These are phyloP conservation scores for Uncinocarpus reesii DNA, from an alignment of 2,329 filamentous ascomycete species.

Conservation along the genomic window DNA sequence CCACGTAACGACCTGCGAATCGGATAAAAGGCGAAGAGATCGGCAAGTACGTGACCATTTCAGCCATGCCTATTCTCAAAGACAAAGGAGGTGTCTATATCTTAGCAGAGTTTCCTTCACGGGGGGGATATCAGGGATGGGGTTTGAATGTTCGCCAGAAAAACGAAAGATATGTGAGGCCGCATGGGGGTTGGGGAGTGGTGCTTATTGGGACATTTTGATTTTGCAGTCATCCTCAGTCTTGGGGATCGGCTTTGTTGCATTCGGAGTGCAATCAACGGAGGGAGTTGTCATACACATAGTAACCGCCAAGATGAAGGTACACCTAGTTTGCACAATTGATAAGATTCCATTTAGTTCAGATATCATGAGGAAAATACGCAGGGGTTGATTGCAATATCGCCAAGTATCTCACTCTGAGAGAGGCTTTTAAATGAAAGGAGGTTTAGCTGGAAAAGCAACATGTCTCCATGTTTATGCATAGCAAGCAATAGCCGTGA, in stretches of 20 bases:
- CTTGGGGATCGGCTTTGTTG: neutral
- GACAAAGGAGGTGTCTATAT: conserved; percentile 17
- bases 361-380: neutral
- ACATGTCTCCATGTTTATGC: too few relatives aligned
- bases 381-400: neutral
- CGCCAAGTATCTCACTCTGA: too few relatives aligned
- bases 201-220: neutral
- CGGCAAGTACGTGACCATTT: conserved; percentile 43
- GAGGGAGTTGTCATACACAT: conserved; percentile 31
- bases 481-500: too few relatives aligned
- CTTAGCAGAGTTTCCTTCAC: conserved; percentile 16
- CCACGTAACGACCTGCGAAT: conserved; percentile 40
- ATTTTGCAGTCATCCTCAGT: neutral
- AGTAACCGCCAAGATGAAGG: conserved; percentile 37
- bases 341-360: conserved; percentile 24
- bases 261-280: neutral
- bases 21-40: conserved; percentile 40
- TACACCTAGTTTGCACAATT: conserved; percentile 30
- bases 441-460: too few relatives aligned
- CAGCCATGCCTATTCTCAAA: conserved; percentile 32
- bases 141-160: neutral
- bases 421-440: too few relatives aligned
- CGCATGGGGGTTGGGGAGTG: neutral
- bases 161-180: neutral
- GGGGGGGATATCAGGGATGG: neutral